Base-by-base conservation (phyloP, 176 grass and related monocot species). In the Eragrostis nindensis region DNA sequence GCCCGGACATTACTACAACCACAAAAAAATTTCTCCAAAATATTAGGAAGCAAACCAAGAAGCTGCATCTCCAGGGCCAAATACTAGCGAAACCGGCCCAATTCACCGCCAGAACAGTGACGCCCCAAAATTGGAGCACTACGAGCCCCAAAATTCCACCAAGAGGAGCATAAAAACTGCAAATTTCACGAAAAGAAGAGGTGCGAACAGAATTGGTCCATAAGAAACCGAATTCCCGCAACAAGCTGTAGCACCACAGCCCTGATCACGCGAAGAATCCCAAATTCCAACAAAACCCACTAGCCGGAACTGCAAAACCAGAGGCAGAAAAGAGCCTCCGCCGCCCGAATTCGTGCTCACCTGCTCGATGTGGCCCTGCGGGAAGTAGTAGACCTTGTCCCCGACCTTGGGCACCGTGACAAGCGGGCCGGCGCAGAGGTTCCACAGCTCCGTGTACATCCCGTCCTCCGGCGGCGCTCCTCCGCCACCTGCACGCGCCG, bases 331-430 rank as follows among this genome's bases (percentile, higher is more conserved):
- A 54, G 45, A 11, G 9, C 32, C 16, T 52, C 49, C 2, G 57
- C 16, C 17, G 9, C 10, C 11, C 26, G 42, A 70, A 87, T 52
- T 55, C 73, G 75, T 0, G 30, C 72, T 70, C 59, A 97, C 94
- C 90, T 97, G 95, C 85, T 97, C 95, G 75, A 92, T 97, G 66
- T 97, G 95, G 25, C 95, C 95, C 82, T 97, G 95, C 15, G 95
- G 95, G 83, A 97, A 92, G 89, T 97, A 97, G 83, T 90, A 97
- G 22, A 94, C 92, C 83, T 75, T 86, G 76, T 97, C 92, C 53
- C 85, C 73, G 39, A 89, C 65, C 61, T 67, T 85, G 27, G 92
- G 95, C 65, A 97, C 92, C 66, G 95, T 92, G 56, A 94, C 95
- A n/a, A 97, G 85, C 43, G 92, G 95, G 22, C 95, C 95, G 6